These are phyloP conservation scores for Russula griseocarnosa DNA, from an alignment of 768 basidiomycete genomes.

Conservation along the genomic window DNA sequence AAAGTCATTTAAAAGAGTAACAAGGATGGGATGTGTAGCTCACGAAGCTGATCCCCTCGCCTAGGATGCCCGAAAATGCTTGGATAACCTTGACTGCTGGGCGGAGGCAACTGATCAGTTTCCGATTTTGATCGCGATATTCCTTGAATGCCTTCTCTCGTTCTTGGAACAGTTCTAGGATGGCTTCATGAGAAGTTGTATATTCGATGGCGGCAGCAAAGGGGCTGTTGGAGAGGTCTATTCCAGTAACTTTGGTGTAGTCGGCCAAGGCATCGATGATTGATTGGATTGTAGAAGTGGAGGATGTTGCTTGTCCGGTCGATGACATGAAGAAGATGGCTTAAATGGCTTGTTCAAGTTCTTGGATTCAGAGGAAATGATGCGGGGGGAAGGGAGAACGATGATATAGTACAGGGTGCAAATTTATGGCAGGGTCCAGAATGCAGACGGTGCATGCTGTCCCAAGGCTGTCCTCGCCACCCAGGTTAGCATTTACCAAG, in stretches of 20 bases:
- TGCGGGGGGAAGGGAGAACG: too few species aligned
- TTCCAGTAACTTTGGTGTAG: not conserved
- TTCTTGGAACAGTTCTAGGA: slow-evolving; percentile 5
- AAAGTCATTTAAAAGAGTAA: too few species aligned
- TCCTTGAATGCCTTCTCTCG: not conserved
- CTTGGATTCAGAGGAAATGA: not conserved
- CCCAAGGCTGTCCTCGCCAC: too few species aligned
- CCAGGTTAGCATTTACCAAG: too few species aligned
- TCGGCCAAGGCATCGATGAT: not conserved
- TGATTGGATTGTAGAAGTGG: not conserved
- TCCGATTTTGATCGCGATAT: slow-evolving; percentile 1
- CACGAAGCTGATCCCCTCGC: not conserved
- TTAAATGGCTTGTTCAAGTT: not conserved
- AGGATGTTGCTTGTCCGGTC: not conserved
- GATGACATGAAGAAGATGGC: not conserved
- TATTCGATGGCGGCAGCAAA: not conserved
- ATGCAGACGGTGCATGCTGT: too few species aligned
- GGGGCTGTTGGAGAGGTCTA: not conserved
- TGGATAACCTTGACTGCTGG: not conserved
- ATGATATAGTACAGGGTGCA: too few species aligned
- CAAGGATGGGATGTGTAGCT: not conserved
- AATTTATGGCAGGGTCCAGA: too few species aligned
- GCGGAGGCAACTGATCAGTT: not conserved
- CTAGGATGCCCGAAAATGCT: not conserved
- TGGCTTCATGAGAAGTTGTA: not conserved